Evolutionary conservation across 2,329 filamentous ascomycete genomes (phyloP), one percentile per base, ranked within the genome.

Genomic region (Colletotrichum acutatum): DNA sequence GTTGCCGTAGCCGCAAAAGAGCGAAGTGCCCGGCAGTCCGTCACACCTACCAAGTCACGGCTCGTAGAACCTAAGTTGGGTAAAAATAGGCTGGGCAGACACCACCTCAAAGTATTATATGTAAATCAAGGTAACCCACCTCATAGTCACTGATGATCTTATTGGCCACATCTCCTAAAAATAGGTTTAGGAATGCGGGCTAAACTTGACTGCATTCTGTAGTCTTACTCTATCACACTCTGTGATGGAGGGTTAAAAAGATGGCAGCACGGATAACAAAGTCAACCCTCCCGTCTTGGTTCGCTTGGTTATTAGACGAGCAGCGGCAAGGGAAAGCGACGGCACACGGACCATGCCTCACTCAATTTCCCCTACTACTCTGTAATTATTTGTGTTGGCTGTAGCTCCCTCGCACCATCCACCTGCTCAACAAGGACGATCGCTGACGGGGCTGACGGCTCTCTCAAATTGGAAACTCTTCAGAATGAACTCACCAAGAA

Each of bases 311-410:
- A 42, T 42, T 58, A 19, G 66, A 63, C 46, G 32, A 68, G 37
- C 14, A 24, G 62, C n/a, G 28, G 26, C 28, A 26, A 22, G 28
- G 52, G 32, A 42, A 56, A 69, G 34, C 37, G 26, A 24, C 46
- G 63, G 54, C 28, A 63, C 69, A 53, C 58, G 65, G 66, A 49
- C 66, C 66, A 64, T 22, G 49, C 60, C 70, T 64, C 54, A 28
- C 19, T 22, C 53, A 37, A 42, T 37, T 19, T 58, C 26, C 37
- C 46, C 19, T 49, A 7, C 37, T 42, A 42, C 14, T 42, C 14
- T 42, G 37, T 19, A 49, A 49, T 49, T 49, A 49, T 49, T 19
- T 19, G 42, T 9, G 37, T 8, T 6, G 37, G 34, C 34, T 42
- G 34, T 16, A 42, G 34, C 34, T 42, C 34, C 34, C 8, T 46